Evolutionary conservation across 2,329 filamentous ascomycete genomes (phyloP).

Genomic region (Davidsoniella australis): DNA sequence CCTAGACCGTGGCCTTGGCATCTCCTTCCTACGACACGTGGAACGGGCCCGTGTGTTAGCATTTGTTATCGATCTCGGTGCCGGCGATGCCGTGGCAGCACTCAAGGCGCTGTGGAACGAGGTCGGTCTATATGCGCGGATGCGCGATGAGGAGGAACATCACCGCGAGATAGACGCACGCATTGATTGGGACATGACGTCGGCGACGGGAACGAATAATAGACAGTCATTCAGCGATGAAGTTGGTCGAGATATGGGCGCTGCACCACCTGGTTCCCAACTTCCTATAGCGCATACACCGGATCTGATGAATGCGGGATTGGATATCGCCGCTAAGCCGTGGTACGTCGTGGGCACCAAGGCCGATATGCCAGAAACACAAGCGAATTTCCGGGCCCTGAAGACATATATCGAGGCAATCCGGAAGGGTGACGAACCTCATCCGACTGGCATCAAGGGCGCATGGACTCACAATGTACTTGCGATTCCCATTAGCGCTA

Average conservation of each 20-base stretch:
- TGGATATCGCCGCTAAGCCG: conserved; percentile 81
- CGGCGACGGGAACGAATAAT: conserved; percentile 19
- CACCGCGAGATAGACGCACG: conserved; percentile 40
- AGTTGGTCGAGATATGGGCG: not conserved
- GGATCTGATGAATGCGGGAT: conserved; percentile 13
- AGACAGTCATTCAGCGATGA: not conserved
- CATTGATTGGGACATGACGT: conserved; percentile 42
- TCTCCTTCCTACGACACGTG: conserved; percentile 84
- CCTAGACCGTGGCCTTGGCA: conserved; percentile 74
- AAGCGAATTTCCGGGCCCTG: conserved; percentile 57
- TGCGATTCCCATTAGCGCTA: conserved; percentile 77
- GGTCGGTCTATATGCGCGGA: conserved; percentile 70
- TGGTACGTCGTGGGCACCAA: conserved; percentile 96
- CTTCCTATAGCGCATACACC: conserved; percentile 17
- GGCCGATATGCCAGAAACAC: conserved; percentile 63
- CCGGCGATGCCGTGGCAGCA: conserved; percentile 61
- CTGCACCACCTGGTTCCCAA: conserved; percentile 11
- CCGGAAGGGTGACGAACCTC: conserved; percentile 40
- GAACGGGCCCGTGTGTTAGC: conserved; percentile 85
- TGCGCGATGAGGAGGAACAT: conserved; percentile 55
- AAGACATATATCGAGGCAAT: conserved; percentile 54
- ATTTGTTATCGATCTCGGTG: conserved; percentile 76
- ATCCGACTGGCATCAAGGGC: conserved; percentile 51
- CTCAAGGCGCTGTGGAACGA: conserved; percentile 78
- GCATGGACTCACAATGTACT: conserved; percentile 45